Evolutionary conservation across 345 rosid species (phyloP).

Genomic region (Diplotaxis tenuifolia): DNA sequence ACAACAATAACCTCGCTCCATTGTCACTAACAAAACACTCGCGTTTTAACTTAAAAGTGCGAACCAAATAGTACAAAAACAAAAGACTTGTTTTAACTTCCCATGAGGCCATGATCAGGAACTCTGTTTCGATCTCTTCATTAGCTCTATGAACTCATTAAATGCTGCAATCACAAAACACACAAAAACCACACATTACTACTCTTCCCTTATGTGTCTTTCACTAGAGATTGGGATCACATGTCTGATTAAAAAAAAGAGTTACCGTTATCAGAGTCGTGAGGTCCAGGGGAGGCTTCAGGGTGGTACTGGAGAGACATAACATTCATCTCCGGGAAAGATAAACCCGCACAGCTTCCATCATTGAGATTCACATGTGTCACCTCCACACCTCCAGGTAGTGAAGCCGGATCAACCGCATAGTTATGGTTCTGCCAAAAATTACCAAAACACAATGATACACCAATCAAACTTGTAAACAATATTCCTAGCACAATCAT

Average conservation of each 20-base stretch:
- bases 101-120: slow-evolving; percentile 17
- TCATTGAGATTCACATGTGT: slow-evolving; percentile 94
- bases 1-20: slow-evolving; percentile 20
- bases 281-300: slow-evolving; percentile 97
- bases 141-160: slow-evolving; percentile 54
- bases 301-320: slow-evolving; percentile 98
- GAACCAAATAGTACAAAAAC: slow-evolving; percentile 20
- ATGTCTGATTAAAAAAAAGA: not conserved
- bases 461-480: no score
- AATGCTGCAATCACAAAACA: slow-evolving; percentile 49
- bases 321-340: slow-evolving; percentile 63
- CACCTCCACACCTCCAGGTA: slow-evolving; percentile 83
- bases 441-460: not conserved
- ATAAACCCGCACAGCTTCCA: slow-evolving; percentile 94
- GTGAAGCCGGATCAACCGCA: slow-evolving; percentile 87
- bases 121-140: slow-evolving; percentile 42
- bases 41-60: not conserved
- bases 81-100: not conserved
- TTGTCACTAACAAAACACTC: slow-evolving; percentile 19
- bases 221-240: not conserved
- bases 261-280: slow-evolving; percentile 83
- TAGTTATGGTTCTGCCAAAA: slow-evolving; percentile 82
- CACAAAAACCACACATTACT: not conserved
- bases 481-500: no score
- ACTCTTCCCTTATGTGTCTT: not conserved